Conservation (phyloP, 495 filamentous ascomycete species). For the Parathielavia hyrcaniae region DNA sequence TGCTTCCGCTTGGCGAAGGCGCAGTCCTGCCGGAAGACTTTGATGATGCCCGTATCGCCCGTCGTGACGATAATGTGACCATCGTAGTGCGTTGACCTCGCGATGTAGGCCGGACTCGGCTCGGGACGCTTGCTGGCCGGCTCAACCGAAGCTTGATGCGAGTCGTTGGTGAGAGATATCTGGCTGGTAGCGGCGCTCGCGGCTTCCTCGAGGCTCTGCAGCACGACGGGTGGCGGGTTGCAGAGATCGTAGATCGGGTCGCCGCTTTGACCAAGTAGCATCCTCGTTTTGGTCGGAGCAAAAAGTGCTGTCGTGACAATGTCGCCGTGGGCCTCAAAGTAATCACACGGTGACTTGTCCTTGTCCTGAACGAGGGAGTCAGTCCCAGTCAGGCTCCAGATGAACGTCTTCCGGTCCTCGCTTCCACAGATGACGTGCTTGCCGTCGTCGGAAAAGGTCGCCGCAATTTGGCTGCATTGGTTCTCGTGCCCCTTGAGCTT, state of each 20-base stretch:
- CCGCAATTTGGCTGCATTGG: slow-evolving; percentile 83
- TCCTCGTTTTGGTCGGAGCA: slow-evolving; percentile 72
- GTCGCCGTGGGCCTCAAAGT: slow-evolving; percentile 81
- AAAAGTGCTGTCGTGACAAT: slow-evolving; percentile 84
- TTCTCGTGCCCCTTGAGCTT: slow-evolving; percentile 95
- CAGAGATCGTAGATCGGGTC: slow-evolving; percentile 95
- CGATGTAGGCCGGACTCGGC: slow-evolving; percentile 58
- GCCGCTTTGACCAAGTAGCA: slow-evolving; percentile 69
- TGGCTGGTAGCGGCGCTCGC: slow-evolving; percentile 36
- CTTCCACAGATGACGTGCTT: slow-evolving; percentile 88
- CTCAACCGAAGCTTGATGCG: slow-evolving; percentile 20
- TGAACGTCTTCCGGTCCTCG: slow-evolving; percentile 81
- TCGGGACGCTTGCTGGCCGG: slow-evolving; percentile 37
- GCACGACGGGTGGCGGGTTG: slow-evolving; percentile 86
- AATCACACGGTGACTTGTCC: slow-evolving; percentile 74
- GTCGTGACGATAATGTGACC: slow-evolving; percentile 92
- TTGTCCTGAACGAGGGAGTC: slow-evolving; percentile 55
- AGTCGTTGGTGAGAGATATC: slow-evolving; percentile 28
- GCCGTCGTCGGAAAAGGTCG: slow-evolving; percentile 80
- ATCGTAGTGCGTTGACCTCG: slow-evolving; percentile 66
- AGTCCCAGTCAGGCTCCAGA: slow-evolving; percentile 65
- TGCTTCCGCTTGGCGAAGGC: slow-evolving; percentile 55
- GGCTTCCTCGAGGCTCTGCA: slow-evolving; percentile 65
- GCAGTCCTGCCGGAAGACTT: slow-evolving; percentile 92
- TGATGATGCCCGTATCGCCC: slow-evolving; percentile 81